Conservation (phyloP, 805 yeast genomes). For the Wickerhamomyces bovis region DNA sequence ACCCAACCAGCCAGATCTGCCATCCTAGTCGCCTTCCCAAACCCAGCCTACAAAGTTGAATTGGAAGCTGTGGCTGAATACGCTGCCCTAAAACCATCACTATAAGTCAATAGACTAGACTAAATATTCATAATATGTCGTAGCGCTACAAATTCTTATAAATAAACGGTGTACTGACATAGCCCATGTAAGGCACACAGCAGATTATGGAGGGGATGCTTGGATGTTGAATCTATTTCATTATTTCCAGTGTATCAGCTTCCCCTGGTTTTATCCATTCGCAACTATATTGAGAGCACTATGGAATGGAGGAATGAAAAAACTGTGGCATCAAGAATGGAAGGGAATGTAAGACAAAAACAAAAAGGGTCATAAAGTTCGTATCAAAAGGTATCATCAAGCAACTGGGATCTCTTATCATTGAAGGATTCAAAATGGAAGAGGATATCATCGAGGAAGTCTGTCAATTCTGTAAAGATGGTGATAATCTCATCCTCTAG, state of each 20-base stretch:
- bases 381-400: not conserved
- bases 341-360: not conserved
- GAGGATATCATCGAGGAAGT: slow-evolving; percentile 3
- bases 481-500: slow-evolving; percentile 6
- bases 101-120: not conserved
- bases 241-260: no score
- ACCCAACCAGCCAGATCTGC: slow-evolving; percentile 49
- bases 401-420: not conserved
- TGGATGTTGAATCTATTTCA: no score
- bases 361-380: not conserved
- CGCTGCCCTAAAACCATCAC: slow-evolving; percentile 5
- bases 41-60: slow-evolving; percentile 44
- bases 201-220: no score
- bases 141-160: no score
- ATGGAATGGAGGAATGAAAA: not conserved
- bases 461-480: slow-evolving; percentile 5
- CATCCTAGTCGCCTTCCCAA: slow-evolving; percentile 45
- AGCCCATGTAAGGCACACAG: no score
- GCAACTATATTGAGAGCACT: no score
- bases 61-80: slow-evolving; percentile 41
- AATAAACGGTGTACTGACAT: no score
- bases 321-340: not conserved
- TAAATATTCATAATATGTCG: no score
- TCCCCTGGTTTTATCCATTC: no score
- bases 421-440: not conserved